These are phyloP conservation scores for Phtheirospermum japonicum DNA, from an alignment of 257 asterid species.

Conservation along the genomic window DNA sequence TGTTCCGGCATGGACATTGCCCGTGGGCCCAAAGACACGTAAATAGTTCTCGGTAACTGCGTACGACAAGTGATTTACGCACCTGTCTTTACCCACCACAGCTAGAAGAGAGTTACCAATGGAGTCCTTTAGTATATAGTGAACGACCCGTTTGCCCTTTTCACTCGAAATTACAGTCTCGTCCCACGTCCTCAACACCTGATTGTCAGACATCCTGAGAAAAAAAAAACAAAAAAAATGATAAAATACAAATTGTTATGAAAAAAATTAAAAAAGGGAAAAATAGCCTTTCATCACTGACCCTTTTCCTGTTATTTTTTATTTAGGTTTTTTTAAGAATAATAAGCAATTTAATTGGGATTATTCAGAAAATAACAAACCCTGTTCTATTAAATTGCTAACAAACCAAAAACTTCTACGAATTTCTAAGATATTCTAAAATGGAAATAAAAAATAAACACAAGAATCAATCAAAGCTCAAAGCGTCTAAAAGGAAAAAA, in stretches of 20 bases:
- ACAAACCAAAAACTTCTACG: too few relatives aligned
- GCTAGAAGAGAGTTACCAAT: constrained; percentile 36
- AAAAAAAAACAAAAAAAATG: neutral
- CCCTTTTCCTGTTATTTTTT: neutral
- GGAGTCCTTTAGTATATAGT: constrained; percentile 34
- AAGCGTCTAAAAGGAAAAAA: too few relatives aligned
- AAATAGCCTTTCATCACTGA: neutral
- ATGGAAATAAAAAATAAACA: too few relatives aligned
- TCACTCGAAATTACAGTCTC: constrained; percentile 30
- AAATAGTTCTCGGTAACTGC: constrained; percentile 37
- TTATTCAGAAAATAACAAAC: neutral
- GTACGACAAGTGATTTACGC: constrained; percentile 40
- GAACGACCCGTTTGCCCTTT: constrained; percentile 43
- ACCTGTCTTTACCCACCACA: constrained; percentile 47
- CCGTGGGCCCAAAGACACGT: constrained; percentile 33
- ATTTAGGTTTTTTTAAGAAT: too few relatives aligned
- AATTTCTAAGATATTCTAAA: too few relatives aligned
- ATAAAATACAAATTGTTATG: neutral
- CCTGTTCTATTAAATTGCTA: neutral
- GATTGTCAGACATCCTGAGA: constrained; percentile 41
- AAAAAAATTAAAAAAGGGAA: neutral
- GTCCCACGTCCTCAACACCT: constrained; percentile 42
- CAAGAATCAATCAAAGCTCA: too few relatives aligned
- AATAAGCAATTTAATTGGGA: too few relatives aligned
- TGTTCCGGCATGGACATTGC: constrained; percentile 25